Evolutionary conservation across 306 rosid species (phyloP).

Genomic region (Luffa acutangula): DNA sequence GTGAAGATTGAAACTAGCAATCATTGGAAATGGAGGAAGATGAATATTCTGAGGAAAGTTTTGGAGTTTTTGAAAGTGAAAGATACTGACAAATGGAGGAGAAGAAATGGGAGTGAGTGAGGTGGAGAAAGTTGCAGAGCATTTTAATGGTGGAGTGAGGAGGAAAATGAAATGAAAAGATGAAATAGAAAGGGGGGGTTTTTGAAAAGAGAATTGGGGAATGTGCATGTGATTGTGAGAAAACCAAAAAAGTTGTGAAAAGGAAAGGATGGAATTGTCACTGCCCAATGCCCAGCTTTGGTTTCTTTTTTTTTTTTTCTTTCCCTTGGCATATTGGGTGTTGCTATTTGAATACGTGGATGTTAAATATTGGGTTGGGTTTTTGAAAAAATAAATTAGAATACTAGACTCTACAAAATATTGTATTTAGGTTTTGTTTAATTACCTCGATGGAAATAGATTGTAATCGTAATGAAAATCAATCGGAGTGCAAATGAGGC

Average conservation of each 20-base stretch:
- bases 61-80: not conserved
- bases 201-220: not conserved
- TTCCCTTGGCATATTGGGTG: not conserved
- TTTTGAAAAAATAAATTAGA: too few species aligned
- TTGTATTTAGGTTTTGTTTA: too few species aligned
- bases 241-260: slow-evolving; percentile 3
- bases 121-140: not conserved
- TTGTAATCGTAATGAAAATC: too few species aligned
- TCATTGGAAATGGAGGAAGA: slow-evolving; percentile 5
- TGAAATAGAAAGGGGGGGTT: not conserved
- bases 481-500: too few species aligned
- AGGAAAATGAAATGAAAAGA: not conserved
- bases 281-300: not conserved
- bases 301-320: not conserved
- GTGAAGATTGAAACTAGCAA: slow-evolving; percentile 14
- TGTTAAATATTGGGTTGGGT: not conserved
- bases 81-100: not conserved
- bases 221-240: not conserved
- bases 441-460: too few species aligned
- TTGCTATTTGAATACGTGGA: not conserved
- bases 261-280: not conserved
- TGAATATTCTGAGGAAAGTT: not conserved
- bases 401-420: too few species aligned
- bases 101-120: not conserved
- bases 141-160: not conserved